Evolutionary conservation across 225 moss, liverwort and hornwort genomes (phyloP).

Genomic region (Thuidium tamariscinum): DNA sequence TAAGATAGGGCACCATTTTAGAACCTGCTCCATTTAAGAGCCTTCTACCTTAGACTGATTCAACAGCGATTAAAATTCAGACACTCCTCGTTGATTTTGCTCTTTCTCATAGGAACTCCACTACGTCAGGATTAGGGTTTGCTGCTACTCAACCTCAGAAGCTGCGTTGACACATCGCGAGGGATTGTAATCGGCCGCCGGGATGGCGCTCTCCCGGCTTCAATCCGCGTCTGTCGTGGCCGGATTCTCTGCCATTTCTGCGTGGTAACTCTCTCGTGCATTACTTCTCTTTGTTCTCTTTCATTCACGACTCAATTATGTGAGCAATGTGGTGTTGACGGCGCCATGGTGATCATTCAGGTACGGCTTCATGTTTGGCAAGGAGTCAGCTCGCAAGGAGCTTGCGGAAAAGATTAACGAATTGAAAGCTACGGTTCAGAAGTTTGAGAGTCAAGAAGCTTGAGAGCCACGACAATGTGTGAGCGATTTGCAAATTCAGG

Average conservation of each 20-base stretch:
- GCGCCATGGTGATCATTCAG: conserved; percentile 1
- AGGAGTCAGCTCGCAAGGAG: conserved; percentile 72
- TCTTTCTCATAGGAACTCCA: neutral
- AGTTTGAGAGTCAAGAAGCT: conserved; percentile 41
- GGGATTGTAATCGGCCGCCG: neutral
- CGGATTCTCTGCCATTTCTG: conserved; percentile 34
- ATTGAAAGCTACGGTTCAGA: conserved; percentile 18
- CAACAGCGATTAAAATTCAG: neutral
- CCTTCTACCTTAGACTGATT: too few relatives aligned
- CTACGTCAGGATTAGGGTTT: neutral
- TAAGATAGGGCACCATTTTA: too few relatives aligned
- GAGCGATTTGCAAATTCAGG: neutral
- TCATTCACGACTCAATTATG: neutral
- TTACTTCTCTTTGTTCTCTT: neutral
- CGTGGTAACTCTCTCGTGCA: conserved; percentile 21
- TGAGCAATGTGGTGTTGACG: neutral
- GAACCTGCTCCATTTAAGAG: too few relatives aligned
- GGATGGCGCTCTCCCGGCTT: conserved; percentile 30
- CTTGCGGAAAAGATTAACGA: conserved; percentile 56
- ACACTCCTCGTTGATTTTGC: neutral
- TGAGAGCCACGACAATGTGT: conserved; percentile 26
- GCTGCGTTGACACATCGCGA: neutral
- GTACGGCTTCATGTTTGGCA: conserved; percentile 97
- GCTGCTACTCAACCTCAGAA: neutral
- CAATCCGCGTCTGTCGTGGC: conserved; percentile 32